Percentiles rank a stretch among this genome's conserved stretches.
These are phyloP conservation scores for Cryptococcus sp. DNA, from an alignment of 1,284 basidiomycete genomes.

Conservation along the genomic window DNA sequence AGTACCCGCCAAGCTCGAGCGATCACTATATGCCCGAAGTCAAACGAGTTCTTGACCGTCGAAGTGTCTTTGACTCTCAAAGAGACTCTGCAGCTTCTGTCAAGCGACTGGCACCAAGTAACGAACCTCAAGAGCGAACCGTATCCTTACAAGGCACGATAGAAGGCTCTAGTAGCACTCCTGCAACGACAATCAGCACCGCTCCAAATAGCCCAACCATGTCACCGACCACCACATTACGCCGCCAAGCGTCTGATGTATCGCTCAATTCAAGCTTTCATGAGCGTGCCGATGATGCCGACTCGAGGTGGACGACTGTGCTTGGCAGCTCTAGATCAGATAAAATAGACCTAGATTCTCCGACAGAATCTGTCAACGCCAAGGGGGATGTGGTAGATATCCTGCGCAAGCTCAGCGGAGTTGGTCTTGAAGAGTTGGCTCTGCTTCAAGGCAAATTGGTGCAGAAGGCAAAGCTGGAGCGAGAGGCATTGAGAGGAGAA, in stretches of 20 bases:
- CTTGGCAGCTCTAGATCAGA: constrained; percentile 1
- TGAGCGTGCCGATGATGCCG: constrained; percentile 1
- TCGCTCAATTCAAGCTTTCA: constrained; percentile 14
- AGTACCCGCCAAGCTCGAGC: background rate
- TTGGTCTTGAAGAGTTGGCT: constrained; percentile 39
- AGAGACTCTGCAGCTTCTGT: constrained; percentile 11
- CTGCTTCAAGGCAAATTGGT: constrained; percentile 42
- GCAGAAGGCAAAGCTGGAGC: constrained; percentile 38
- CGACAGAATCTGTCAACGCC: background rate
- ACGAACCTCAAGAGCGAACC: constrained; percentile 9
- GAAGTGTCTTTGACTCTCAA: constrained; percentile 20
- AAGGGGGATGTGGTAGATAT: constrained; percentile 11
- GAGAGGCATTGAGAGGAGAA: constrained; percentile 28
- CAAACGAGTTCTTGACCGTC: constrained; percentile 12
- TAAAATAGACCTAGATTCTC: background rate
- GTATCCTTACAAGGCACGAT: constrained; percentile 15
- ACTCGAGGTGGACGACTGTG: constrained; percentile 10
- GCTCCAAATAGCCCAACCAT: constrained; percentile 1
- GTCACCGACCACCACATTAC: constrained; percentile 11
- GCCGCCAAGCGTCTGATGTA: constrained; percentile 4
- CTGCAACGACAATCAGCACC: constrained; percentile 1
- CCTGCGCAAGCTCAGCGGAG: constrained; percentile 31
- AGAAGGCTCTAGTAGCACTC: constrained; percentile 1
- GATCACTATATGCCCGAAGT: constrained; percentile 10
- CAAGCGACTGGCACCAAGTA: background rate